phyloP scores from a whole-genome alignment of 768 basidiomycete species.

The Leucocoprinus birnbaumii region DNA sequence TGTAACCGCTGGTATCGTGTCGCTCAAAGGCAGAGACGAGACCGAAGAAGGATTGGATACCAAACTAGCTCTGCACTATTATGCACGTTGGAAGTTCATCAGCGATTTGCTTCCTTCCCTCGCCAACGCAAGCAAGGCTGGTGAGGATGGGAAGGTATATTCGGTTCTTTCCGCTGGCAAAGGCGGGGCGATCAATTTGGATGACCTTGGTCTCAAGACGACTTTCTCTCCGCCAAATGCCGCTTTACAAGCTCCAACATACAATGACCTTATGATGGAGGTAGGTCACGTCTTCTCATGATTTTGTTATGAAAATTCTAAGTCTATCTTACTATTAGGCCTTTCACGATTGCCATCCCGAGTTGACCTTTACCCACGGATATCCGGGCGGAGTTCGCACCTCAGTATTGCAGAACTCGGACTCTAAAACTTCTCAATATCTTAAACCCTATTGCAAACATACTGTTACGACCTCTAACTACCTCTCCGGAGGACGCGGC shows the following conservation, averaged over 20 bases:
- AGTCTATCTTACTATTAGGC: slow-evolving; percentile 19
- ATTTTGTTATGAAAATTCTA: no score
- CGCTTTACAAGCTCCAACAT: slow-evolving; percentile 33
- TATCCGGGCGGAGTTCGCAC: slow-evolving; percentile 39
- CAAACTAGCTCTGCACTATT: slow-evolving; percentile 43
- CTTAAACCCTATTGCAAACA: slow-evolving; percentile 16
- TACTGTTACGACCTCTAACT: slow-evolving; percentile 24
- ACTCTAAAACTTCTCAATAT: slow-evolving; percentile 21
- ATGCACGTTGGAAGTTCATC: slow-evolving; percentile 48
- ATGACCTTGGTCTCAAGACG: slow-evolving; percentile 50
- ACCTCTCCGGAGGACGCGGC: slow-evolving; percentile 24
- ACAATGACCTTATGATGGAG: slow-evolving; percentile 55
- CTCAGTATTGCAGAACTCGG: slow-evolving; percentile 21
- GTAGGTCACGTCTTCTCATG: slow-evolving; percentile 24
- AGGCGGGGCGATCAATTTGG: slow-evolving; percentile 35
- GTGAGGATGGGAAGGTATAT: slow-evolving; percentile 51
- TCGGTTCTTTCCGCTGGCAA: slow-evolving; percentile 37
- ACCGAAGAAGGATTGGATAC: slow-evolving; percentile 32
- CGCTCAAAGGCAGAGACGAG: slow-evolving; percentile 31
- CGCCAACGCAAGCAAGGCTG: slow-evolving; percentile 38
- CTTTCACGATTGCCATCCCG: slow-evolving; percentile 28
- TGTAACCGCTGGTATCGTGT: slow-evolving; percentile 39
- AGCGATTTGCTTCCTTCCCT: slow-evolving; percentile 41
- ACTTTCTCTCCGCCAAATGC: slow-evolving; percentile 33
- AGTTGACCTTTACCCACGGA: slow-evolving; percentile 33